phyloP scores from a whole-genome alignment of 495 filamentous ascomycete species.

The Penicillium desertorum region DNA sequence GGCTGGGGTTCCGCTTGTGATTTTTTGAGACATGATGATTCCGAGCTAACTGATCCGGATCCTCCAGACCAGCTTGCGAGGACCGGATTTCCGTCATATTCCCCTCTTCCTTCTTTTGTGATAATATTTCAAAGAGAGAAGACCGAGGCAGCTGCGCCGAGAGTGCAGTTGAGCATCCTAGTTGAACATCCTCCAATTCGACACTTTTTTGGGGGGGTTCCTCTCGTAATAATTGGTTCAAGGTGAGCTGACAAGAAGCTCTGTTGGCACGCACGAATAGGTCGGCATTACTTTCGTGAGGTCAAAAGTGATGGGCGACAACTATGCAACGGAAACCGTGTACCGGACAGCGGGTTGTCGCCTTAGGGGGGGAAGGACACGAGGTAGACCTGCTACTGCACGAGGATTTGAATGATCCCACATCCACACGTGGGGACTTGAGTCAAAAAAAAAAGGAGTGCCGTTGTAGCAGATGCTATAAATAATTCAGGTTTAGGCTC shows the following conservation, averaged over 20 bases:
- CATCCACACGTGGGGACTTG: slow-evolving; percentile 23
- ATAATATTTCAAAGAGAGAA: slow-evolving; percentile 14
- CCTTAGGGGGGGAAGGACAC: slow-evolving; percentile 7
- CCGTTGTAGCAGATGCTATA: slow-evolving; percentile 23
- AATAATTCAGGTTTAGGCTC: slow-evolving; percentile 22
- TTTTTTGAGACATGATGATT: slow-evolving; percentile 31
- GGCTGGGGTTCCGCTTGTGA: slow-evolving; percentile 22
- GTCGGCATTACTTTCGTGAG: slow-evolving; percentile 40
- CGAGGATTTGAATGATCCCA: slow-evolving; percentile 30
- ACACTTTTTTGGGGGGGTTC: background rate
- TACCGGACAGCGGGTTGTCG: slow-evolving; percentile 37
- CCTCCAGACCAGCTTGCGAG: slow-evolving; percentile 36
- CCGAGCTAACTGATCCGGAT: slow-evolving; percentile 29
- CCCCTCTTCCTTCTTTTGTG: slow-evolving; percentile 22
- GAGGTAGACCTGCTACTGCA: slow-evolving; percentile 41
- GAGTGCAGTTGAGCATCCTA: slow-evolving; percentile 28
- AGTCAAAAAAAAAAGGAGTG: slow-evolving; percentile 18
- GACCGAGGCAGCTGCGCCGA: slow-evolving; percentile 23
- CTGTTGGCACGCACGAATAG: slow-evolving; percentile 30
- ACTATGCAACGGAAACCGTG: slow-evolving; percentile 25
- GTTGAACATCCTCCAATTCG: slow-evolving; percentile 13
- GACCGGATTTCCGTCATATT: slow-evolving; percentile 40
- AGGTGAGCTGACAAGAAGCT: slow-evolving; percentile 34
- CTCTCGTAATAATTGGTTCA: slow-evolving; percentile 20
- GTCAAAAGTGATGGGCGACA: slow-evolving; percentile 10